Evolutionary conservation across 345 rosid species (phyloP).

Genomic region (Hirschfeldia incana): DNA sequence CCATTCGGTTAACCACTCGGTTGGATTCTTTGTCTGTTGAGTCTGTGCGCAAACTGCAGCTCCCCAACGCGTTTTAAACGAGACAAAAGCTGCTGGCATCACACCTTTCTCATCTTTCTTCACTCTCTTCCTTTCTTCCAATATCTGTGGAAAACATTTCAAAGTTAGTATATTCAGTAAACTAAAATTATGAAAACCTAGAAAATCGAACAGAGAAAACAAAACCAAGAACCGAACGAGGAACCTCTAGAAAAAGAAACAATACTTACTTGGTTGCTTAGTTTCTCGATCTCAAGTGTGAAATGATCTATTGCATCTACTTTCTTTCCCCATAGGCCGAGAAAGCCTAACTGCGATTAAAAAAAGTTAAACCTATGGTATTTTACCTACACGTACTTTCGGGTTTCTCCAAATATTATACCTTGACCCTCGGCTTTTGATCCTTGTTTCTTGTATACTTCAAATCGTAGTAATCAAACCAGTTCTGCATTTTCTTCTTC

Average conservation of each 20-base stretch:
- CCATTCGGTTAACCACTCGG: slow-evolving; percentile 96
- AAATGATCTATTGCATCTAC: slow-evolving; percentile 78
- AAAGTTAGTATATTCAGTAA: neutral
- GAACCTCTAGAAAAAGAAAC: neutral
- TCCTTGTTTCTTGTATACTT: slow-evolving; percentile 57
- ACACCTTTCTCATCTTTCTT: slow-evolving; percentile 61
- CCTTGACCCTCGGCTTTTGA: slow-evolving; percentile 62
- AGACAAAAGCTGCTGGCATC: slow-evolving; percentile 96
- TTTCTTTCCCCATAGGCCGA: slow-evolving; percentile 70
- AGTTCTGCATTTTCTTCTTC: slow-evolving; percentile 69
- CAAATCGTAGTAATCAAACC: slow-evolving; percentile 80
- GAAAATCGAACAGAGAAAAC: too few species aligned
- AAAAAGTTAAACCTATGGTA: neutral
- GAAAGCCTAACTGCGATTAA: slow-evolving; percentile 53
- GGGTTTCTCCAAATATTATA: slow-evolving; percentile 36
- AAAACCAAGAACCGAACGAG: neutral
- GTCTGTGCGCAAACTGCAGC: slow-evolving; percentile 99
- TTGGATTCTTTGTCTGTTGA: slow-evolving; percentile 82
- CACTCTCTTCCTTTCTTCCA: slow-evolving; percentile 62
- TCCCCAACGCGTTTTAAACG: slow-evolving; percentile 93
- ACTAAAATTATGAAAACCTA: neutral
- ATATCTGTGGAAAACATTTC: slow-evolving; percentile 49
- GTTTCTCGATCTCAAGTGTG: slow-evolving; percentile 60
- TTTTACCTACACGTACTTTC: slow-evolving; percentile 26
- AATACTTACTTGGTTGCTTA: slow-evolving; percentile 65